Evolutionary conservation across 306 rosid genomes (phyloP).

Genomic region (Vigna mungo): DNA sequence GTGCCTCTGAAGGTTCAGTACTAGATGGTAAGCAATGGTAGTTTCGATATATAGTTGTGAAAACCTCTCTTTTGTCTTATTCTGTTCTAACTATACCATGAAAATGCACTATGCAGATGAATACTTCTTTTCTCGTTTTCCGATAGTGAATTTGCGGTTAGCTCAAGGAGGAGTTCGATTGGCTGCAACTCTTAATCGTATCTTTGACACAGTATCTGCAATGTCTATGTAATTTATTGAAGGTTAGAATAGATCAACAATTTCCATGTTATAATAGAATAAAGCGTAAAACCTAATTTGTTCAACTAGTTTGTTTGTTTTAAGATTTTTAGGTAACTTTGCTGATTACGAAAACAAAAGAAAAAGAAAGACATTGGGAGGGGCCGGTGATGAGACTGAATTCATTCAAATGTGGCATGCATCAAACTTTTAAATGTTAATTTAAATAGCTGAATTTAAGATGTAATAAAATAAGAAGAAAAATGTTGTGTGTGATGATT

Average conservation of each 20-base stretch:
- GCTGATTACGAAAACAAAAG: neutral
- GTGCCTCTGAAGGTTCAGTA: slow-evolving; percentile 61
- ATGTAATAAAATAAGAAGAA: too few relatives aligned
- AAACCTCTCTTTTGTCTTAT: neutral
- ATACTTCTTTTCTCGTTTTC: slow-evolving; percentile 75
- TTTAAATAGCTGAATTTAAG: too few relatives aligned
- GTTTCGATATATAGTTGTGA: neutral
- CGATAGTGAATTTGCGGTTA: slow-evolving; percentile 63
- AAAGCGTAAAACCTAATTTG: slow-evolving; percentile 3
- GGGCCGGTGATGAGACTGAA: too few relatives aligned
- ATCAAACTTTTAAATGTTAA: too few relatives aligned
- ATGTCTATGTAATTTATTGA: slow-evolving; percentile 1
- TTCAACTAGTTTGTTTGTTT: neutral
- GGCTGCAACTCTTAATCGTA: slow-evolving; percentile 80
- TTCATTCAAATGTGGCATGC: too few relatives aligned
- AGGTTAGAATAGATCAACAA: neutral
- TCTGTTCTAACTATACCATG: neutral
- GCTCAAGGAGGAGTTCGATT: slow-evolving; percentile 93
- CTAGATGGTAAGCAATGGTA: slow-evolving; percentile 58
- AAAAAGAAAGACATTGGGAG: too few relatives aligned
- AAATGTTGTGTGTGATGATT: too few relatives aligned
- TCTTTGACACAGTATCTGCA: slow-evolving; percentile 45
- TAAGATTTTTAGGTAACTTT: neutral
- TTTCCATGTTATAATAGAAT: neutral
- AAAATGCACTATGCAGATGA: slow-evolving; percentile 58